Conservation (phyloP, 345 rosid genomes). For the Camelina hispida region DNA sequence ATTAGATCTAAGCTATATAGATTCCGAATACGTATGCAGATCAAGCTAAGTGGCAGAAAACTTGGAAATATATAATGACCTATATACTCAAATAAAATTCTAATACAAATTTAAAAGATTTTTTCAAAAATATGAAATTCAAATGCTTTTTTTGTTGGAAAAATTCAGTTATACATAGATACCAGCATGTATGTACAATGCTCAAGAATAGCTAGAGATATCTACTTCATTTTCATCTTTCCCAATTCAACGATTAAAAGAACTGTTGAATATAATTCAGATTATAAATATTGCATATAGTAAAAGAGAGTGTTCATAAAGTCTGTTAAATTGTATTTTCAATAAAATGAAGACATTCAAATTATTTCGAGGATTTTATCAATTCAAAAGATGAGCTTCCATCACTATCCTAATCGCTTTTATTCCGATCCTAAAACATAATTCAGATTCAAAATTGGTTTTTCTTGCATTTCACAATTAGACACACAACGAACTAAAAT, state of each 20-base stretch:
- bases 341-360: neutral
- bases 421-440: neutral
- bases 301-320: neutral
- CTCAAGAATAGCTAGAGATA: too few species aligned
- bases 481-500: neutral
- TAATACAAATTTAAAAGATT: neutral
- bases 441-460: too few species aligned
- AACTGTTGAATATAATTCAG: neutral
- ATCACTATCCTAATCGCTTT: neutral
- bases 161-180: neutral
- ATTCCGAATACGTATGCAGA: constrained; percentile 3
- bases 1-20: neutral
- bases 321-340: neutral
- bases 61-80: neutral
- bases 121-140: neutral
- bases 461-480: neutral
- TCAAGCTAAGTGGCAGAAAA: neutral
- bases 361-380: constrained; percentile 12
- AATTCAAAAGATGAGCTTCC: neutral
- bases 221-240: neutral
- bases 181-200: neutral
- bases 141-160: neutral
- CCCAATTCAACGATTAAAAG: neutral
- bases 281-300: neutral
- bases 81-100: neutral